Evolutionary conservation across 768 basidiomycete genomes (phyloP), one percentile per base, ranked within the genome.

Genomic region (Kondoa malvinella): DNA sequence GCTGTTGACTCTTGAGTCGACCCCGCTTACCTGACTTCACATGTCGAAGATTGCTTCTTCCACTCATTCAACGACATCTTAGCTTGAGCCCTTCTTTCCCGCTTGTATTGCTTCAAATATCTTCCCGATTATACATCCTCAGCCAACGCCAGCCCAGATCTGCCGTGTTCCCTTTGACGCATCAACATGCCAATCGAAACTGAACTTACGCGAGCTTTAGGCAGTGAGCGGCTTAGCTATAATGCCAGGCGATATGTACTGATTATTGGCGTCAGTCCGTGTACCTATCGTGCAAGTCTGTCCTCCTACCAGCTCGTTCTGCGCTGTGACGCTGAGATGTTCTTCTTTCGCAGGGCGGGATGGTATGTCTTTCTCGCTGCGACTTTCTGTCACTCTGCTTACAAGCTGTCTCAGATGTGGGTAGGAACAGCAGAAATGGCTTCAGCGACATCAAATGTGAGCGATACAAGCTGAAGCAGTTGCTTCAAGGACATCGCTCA

Each of bases 341-440:
- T n/a, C n/a, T n/a, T n/a, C n/a, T n/a, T n/a, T n/a, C n/a, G n/a
- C n/a, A n/a, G n/a, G 89, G 88, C 27, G 89, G 88, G 60, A 90
- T 91, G 68, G 62, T 66, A 31, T 50, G 26, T 65, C 64, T 25
- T 27, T 33, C 57, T 60, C 34, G 16, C 29, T 12, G 15, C 61
- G 14, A 26, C 30, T 26, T 57, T 2, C 14, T 25, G 12, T 29
- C 56, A 21, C 14, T 2, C 17, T 27, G 26, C 27, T 33, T 30
- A 3, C 17, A n/a, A n/a, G n/a, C n/a, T n/a, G n/a, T n/a, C n/a
- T n/a, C 67, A 66, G 88, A 89, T 90, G 83, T 92, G 87, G 87
- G 88, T 78, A 58, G 89, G 89, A 27, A 76, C 85, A 16, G 89
- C 91, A 0, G 76, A 77, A 68, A 82, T 92, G 21, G 87, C 80